Evolutionary conservation across 345 rosid species (phyloP).

Genomic region (Dipteronia sinensis): DNA sequence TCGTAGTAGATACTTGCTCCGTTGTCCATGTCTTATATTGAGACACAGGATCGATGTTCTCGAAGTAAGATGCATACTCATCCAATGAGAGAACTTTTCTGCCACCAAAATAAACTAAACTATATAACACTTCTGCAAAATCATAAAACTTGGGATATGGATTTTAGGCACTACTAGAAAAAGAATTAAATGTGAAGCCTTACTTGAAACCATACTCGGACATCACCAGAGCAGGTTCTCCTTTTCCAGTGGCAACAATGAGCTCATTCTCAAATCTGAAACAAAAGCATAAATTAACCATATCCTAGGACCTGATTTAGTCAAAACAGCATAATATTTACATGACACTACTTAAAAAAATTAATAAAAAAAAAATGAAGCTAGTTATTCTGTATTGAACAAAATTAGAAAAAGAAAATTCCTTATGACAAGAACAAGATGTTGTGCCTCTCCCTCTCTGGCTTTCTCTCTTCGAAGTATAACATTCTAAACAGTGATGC

Average conservation of each 20-base stretch:
- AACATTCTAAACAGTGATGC: neutral
- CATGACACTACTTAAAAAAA: neutral
- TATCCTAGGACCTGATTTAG: neutral
- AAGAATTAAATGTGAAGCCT: slow-evolving; percentile 20
- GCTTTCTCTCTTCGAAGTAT: neutral
- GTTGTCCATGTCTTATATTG: slow-evolving; percentile 48
- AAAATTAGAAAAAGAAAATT: neutral
- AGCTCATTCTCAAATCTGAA: slow-evolving; percentile 49
- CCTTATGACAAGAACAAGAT: neutral
- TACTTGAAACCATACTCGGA: slow-evolving; percentile 60
- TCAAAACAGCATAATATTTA: neutral
- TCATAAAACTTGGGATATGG: neutral
- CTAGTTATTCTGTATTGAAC: neutral
- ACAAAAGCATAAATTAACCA: neutral
- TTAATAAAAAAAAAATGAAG: neutral
- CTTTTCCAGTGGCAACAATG: slow-evolving; percentile 53
- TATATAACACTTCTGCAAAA: slow-evolving; percentile 5
- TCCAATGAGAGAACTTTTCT: slow-evolving; percentile 53
- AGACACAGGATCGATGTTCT: slow-evolving; percentile 49
- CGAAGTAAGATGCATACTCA: slow-evolving; percentile 44
- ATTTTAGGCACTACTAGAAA: neutral
- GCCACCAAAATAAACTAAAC: slow-evolving; percentile 22
- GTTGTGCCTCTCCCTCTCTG: neutral
- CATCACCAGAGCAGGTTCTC: slow-evolving; percentile 54
- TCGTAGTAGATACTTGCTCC: slow-evolving; percentile 17